Percentiles rank a stretch among this genome's conserved stretches.
Conservation (phyloP, 148 eudicot species). For the Amaranthus cruentus region DNA sequence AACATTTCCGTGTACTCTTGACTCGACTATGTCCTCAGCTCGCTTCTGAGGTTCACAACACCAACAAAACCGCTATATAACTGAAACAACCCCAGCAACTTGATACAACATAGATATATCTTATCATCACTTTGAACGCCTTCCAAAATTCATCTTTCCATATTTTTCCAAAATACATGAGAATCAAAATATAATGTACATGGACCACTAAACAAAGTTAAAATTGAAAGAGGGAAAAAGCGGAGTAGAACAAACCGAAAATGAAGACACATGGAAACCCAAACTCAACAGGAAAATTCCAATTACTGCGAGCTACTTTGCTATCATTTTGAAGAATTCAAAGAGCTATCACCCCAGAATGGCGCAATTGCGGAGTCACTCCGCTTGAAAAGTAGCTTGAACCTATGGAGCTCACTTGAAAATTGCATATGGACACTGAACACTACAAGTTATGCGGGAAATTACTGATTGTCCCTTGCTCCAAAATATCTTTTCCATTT, state of each 20-base stretch:
- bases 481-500: slow-evolving; percentile 62
- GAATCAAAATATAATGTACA: slow-evolving; percentile 43
- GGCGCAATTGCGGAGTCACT: slow-evolving; percentile 23
- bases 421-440: slow-evolving; percentile 7
- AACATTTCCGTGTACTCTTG: slow-evolving; percentile 9
- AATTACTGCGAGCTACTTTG: slow-evolving; percentile 21
- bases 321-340: slow-evolving; percentile 11
- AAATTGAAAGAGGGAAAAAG: slow-evolving; percentile 12
- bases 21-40: slow-evolving; percentile 26
- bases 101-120: slow-evolving; percentile 12
- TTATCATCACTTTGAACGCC: slow-evolving; percentile 7
- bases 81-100: slow-evolving; percentile 21
- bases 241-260: slow-evolving; percentile 28
- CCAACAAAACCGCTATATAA: slow-evolving; percentile 1
- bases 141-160: slow-evolving; percentile 29
- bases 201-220: slow-evolving; percentile 19
- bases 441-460: slow-evolving; percentile 72
- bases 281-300: neutral
- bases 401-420: slow-evolving; percentile 19
- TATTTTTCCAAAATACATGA: slow-evolving; percentile 15
- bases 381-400: slow-evolving; percentile 14
- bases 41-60: neutral
- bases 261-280: slow-evolving; percentile 9
- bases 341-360: slow-evolving; percentile 9
- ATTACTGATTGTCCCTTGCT: slow-evolving; percentile 90